A percentile compares a stretch with the other conserved stretches of the same genome.
phyloP scores from a whole-genome alignment of 331 rosid species.

The Saraca asoca region DNA sequence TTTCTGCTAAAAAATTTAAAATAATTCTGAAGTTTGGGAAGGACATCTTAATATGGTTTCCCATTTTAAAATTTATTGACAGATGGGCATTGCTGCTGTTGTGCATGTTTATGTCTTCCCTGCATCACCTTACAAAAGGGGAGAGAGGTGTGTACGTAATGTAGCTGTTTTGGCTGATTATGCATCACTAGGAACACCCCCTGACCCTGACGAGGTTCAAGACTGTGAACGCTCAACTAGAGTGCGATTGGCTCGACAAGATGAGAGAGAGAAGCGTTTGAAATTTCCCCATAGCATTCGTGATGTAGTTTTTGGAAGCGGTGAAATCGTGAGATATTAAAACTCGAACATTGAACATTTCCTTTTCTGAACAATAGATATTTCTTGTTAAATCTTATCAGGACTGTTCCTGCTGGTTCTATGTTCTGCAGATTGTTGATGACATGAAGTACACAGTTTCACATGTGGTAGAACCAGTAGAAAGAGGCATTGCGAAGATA shows the following conservation, averaged over 20 bases:
- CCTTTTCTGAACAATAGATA: neutral
- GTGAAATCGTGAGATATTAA: constrained; percentile 79
- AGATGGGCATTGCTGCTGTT: constrained; percentile 98
- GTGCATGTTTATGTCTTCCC: constrained; percentile 94
- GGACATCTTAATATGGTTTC: constrained; percentile 24
- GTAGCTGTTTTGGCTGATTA: constrained; percentile 89
- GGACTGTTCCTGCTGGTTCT: constrained; percentile 25
- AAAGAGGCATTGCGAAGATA: constrained; percentile 83
- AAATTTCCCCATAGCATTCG: constrained; percentile 87
- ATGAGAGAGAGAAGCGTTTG: constrained; percentile 65
- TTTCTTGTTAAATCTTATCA: constrained; percentile 21
- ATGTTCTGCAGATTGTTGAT: constrained; percentile 74
- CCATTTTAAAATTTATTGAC: constrained; percentile 43
- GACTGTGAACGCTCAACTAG: constrained; percentile 76
- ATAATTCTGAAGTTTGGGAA: constrained; percentile 20
- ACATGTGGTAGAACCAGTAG: constrained; percentile 93
- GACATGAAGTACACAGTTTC: constrained; percentile 97
- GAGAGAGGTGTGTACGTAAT: constrained; percentile 95
- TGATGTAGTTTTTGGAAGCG: constrained; percentile 89
- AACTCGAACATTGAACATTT: constrained; percentile 25
- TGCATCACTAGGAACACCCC: constrained; percentile 83
- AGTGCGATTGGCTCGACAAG: constrained; percentile 55
- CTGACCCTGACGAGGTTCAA: constrained; percentile 89
- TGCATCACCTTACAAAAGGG: constrained; percentile 91
- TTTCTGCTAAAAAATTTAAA: neutral